These are phyloP conservation scores for Acanthamoeba castellanii DNA, from an alignment of 208 protist species.

Conservation along the genomic window DNA sequence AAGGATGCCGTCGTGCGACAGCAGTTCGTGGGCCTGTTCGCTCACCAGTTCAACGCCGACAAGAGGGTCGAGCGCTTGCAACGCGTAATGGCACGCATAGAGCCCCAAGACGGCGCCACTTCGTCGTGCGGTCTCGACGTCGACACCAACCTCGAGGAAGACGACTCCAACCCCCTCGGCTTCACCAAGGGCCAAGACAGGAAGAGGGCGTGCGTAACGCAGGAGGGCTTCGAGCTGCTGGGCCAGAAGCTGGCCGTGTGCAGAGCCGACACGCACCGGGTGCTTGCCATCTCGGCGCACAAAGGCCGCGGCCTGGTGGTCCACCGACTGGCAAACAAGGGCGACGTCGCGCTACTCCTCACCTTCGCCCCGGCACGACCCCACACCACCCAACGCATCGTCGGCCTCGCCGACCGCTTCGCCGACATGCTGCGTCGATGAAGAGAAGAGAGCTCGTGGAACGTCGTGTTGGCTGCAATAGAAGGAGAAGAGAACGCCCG, in stretches of 20 bases:
- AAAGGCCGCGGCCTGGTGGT: slow-evolving; percentile 32
- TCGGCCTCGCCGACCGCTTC: not conserved
- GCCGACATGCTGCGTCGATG: not conserved
- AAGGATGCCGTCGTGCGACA: not conserved
- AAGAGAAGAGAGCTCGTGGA: no score
- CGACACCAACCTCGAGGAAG: not conserved
- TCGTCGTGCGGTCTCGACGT: not conserved
- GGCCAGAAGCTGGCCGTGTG: not conserved
- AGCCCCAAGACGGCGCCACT: no score
- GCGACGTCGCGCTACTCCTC: not conserved
- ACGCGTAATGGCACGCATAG: not conserved
- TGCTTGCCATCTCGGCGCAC: not conserved
- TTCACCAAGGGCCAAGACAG: not conserved
- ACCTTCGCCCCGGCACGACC: slow-evolving; percentile 15
- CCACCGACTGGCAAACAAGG: slow-evolving; percentile 30
- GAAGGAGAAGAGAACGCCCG: no score
- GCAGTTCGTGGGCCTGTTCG: slow-evolving; percentile 29
- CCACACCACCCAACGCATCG: not conserved
- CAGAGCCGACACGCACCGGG: not conserved
- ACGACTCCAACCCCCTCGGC: not conserved
- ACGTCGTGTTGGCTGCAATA: no score
- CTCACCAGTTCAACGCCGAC: not conserved
- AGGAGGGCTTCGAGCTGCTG: slow-evolving; percentile 27
- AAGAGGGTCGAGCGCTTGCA: not conserved
- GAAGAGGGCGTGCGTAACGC: not conserved